Evolutionary conservation across 371 early-diverging fungal species (phyloP), one percentile per base, ranked within the genome.

Genomic region (Capniomyces stellatus): DNA sequence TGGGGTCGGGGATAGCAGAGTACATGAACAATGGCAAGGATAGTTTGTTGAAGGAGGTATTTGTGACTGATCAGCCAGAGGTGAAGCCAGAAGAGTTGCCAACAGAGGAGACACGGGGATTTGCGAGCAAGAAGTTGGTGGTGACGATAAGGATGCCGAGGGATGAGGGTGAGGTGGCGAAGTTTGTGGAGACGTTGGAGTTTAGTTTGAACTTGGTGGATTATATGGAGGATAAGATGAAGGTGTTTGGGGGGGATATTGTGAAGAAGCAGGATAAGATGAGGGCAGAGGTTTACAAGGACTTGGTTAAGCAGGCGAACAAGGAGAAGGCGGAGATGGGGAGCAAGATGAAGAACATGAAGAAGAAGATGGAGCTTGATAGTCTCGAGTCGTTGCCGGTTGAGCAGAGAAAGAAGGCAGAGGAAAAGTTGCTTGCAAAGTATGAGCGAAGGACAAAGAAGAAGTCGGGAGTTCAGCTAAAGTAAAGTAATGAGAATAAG

Each of bases 361-460:
- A 83, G 74, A 87, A 87, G 73, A 85, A 83, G 73, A 82, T 82
- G 71, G 77, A 81, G 75, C 83, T 80, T 24, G 71, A 85, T 56
- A 81, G 82, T 60, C 80, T 86, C 23, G 43, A 75, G 52, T 84
- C 85, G 71, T 54, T 69, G 64, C 40, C 69, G n/a, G 76, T 82
- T 30, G 75, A 78, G 46, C 78, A 80, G 61, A 80, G 79, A 61
- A 77, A 83, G 55, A 85, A 82, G 63, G 77, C 71, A 68, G 85
- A 85, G 51, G 85, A 83, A 70, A 79, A 78, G 66, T 77, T 82
- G 50, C 70, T 75, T 51, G 70, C 69, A 54, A 73, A 73, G 57
- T 71, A 71, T 57, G 43, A 73, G 55, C 79, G 79, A 70, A 79
- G 76, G 64, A 68, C 68, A 42, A 73, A 72, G 57, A 71, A 70